Conservation (phyloP, 805 yeast species). For the Candida sakaeoensis region DNA sequence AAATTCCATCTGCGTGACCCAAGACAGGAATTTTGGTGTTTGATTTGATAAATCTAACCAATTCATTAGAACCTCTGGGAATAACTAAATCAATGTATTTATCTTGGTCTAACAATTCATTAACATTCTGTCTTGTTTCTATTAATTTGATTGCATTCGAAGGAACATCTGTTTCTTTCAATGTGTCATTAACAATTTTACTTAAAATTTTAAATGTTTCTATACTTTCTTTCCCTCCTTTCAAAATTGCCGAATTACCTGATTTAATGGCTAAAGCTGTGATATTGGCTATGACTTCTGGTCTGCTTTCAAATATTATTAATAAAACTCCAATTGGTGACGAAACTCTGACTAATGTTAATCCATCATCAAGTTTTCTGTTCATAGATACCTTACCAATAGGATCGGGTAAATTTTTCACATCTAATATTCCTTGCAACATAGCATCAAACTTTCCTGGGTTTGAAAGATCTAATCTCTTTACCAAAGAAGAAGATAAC, state of each 20-base stretch:
- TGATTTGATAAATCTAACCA: slow-evolving; percentile 81
- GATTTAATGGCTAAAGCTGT: slow-evolving; percentile 94
- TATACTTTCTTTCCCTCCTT: slow-evolving; percentile 93
- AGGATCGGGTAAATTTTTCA: slow-evolving; percentile 85
- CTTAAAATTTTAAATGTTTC: slow-evolving; percentile 85
- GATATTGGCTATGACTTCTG: slow-evolving; percentile 97
- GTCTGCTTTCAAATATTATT: slow-evolving; percentile 93
- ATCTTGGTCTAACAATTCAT: slow-evolving; percentile 80
- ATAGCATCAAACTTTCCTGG: slow-evolving; percentile 87
- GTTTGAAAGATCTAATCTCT: slow-evolving; percentile 76
- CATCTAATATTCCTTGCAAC: slow-evolving; percentile 93
- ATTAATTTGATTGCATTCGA: slow-evolving; percentile 79
- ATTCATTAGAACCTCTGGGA: slow-evolving; percentile 95
- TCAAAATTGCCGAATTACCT: slow-evolving; percentile 93
- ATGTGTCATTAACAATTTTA: slow-evolving; percentile 57
- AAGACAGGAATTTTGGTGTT: slow-evolving; percentile 92
- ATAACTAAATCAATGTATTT: slow-evolving; percentile 89
- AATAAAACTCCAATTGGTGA: slow-evolving; percentile 93
- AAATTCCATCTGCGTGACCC: slow-evolving; percentile 98
- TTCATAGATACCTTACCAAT: slow-evolving; percentile 86
- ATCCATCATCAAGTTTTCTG: slow-evolving; percentile 83
- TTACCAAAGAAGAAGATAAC: slow-evolving; percentile 68
- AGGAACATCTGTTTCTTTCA: slow-evolving; percentile 71
- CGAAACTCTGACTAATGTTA: slow-evolving; percentile 75
- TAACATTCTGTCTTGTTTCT: slow-evolving; percentile 85